These are phyloP conservation scores for Cadophora malorum DNA, from an alignment of 2,329 filamentous ascomycete genomes.

Conservation along the genomic window DNA sequence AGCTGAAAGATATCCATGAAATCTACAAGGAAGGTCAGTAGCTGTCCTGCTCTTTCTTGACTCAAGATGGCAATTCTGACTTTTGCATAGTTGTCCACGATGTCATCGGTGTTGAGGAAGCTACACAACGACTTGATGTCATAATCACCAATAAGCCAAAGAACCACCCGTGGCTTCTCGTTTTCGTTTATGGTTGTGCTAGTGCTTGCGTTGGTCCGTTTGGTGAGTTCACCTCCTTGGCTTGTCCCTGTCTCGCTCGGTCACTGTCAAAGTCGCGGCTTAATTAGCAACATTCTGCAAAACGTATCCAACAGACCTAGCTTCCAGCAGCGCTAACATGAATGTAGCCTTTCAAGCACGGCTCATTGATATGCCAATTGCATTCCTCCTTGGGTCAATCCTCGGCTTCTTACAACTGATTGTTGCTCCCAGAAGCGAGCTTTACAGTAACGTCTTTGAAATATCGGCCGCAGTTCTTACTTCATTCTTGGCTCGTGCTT, in stretches of 20 bases:
- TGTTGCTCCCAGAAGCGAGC: conserved; percentile 70
- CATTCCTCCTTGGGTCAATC: conserved; percentile 72
- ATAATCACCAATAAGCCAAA: conserved; percentile 55
- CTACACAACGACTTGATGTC: conserved; percentile 65
- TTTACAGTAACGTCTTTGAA: conserved; percentile 72
- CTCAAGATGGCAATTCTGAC: neutral
- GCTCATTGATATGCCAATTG: conserved; percentile 74
- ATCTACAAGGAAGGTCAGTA: conserved; percentile 67
- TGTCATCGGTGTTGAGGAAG: conserved; percentile 74
- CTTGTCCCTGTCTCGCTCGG: no score
- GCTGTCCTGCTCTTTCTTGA: neutral
- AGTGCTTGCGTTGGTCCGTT: conserved; percentile 76
- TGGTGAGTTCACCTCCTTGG: conserved; percentile 34
- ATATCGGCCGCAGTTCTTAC: conserved; percentile 66
- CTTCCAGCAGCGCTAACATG: conserved; percentile 22
- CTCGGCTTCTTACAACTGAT: conserved; percentile 75
- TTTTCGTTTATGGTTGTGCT: conserved; percentile 74
- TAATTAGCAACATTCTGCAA: no score
- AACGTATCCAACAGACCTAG: neutral
- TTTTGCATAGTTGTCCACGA: conserved; percentile 74
- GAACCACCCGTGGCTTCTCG: conserved; percentile 57
- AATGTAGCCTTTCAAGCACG: conserved; percentile 68
- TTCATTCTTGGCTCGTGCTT: conserved; percentile 66
- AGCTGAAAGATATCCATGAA: conserved; percentile 75
- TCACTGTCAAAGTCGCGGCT: no score